Conservation (phyloP, 805 yeast genomes). For the Candida insectorum region DNA sequence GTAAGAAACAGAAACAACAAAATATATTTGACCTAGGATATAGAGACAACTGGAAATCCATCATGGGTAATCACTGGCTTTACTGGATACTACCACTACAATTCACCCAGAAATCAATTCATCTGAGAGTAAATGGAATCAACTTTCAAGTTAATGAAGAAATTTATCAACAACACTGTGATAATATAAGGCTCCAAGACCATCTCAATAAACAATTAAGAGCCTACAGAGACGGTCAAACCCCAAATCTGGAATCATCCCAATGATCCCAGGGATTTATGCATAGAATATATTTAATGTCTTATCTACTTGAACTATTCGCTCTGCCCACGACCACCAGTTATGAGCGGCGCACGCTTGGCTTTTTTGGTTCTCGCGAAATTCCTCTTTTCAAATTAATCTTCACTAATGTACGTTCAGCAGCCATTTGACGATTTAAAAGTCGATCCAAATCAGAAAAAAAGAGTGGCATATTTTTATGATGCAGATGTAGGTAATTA, state of each 20-base stretch:
- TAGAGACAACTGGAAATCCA: constrained; percentile 55
- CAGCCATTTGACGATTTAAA: constrained; percentile 44
- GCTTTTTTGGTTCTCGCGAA: too few species aligned
- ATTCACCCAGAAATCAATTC: constrained; percentile 17
- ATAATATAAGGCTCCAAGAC: constrained; percentile 43
- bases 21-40: constrained; percentile 78
- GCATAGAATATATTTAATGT: too few species aligned
- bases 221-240: constrained; percentile 15
- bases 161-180: constrained; percentile 36
- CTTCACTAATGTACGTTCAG: constrained; percentile 29
- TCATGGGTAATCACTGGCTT: constrained; percentile 66
- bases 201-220: constrained; percentile 41
- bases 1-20: constrained; percentile 40
- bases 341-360: too few species aligned
- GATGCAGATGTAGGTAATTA: constrained; percentile 92
- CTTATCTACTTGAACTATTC: too few species aligned
- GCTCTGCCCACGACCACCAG: too few species aligned
- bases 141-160: constrained; percentile 47
- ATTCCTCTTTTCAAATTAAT: too few species aligned
- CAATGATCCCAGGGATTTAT: too few species aligned
- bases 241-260: too few species aligned
- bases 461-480: constrained; percentile 42
- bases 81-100: constrained; percentile 71
- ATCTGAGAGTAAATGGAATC: constrained; percentile 41
- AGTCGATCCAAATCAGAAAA: constrained; percentile 39